phyloP scores from a whole-genome alignment of 2,329 filamentous ascomycete genomes.

The Colletotrichum chrysophilum region DNA sequence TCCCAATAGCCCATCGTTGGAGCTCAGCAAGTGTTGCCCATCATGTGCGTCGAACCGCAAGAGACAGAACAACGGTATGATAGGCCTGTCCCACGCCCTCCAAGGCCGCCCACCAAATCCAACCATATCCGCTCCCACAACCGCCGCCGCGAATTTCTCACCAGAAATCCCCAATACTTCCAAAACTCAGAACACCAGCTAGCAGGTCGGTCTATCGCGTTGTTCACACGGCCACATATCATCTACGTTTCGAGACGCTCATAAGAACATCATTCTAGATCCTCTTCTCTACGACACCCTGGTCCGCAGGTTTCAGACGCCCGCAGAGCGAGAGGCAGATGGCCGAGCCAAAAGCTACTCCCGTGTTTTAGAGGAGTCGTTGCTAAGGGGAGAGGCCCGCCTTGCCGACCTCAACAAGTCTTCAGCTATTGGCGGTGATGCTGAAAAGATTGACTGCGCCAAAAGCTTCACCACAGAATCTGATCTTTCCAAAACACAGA shows the following conservation, averaged over 20 bases:
- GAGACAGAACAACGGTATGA: constrained; percentile 18
- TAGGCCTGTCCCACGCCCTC: constrained; percentile 49
- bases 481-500: constrained; percentile 48
- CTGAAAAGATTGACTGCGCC: not conserved
- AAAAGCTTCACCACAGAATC: not conserved
- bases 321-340: constrained; percentile 75
- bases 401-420: constrained; percentile 55
- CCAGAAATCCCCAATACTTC: constrained; percentile 77
- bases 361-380: constrained; percentile 77
- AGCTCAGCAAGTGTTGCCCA: not conserved
- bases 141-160: constrained; percentile 77
- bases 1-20: not conserved
- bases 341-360: constrained; percentile 79
- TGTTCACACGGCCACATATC: not conserved
- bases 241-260: not conserved
- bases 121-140: constrained; percentile 70
- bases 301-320: constrained; percentile 77
- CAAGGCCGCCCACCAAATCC: constrained; percentile 43
- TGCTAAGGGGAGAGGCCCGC: constrained; percentile 78
- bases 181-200: constrained; percentile 58
- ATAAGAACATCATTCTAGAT: constrained; percentile 47
- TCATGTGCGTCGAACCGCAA: not conserved
- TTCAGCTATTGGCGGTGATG: not conserved
- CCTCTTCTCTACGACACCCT: constrained; percentile 83
- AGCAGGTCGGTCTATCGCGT: constrained; percentile 43